These are phyloP conservation scores for Prunus yedoensis DNA, from an alignment of 331 rosid species.

Conservation along the genomic window DNA sequence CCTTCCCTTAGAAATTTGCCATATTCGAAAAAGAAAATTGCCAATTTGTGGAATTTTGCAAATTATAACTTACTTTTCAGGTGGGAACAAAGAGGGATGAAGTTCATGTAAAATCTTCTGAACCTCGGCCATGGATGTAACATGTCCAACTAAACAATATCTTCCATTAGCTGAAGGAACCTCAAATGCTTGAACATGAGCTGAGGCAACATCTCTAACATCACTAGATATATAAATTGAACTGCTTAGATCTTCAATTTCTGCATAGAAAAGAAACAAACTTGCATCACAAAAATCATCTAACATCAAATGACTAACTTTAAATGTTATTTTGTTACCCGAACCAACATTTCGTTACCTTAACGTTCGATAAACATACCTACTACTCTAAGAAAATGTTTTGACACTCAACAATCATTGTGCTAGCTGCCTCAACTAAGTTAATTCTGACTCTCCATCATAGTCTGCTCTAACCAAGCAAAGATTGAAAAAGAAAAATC, in stretches of 20 bases:
- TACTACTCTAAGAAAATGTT: too few species aligned
- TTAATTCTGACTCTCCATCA: too few species aligned
- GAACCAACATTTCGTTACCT: too few species aligned
- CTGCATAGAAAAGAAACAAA: neutral
- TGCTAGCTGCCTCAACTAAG: too few species aligned
- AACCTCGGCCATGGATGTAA: neutral
- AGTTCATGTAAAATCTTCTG: conserved; percentile 6
- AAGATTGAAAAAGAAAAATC: neutral
- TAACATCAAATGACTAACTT: neutral
- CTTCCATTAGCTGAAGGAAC: conserved; percentile 23
- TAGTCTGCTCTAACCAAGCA: too few species aligned
- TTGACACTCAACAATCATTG: too few species aligned
- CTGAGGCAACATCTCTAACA: conserved; percentile 29
- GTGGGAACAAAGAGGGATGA: conserved; percentile 9
- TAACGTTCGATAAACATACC: too few species aligned
- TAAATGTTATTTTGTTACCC: too few species aligned
- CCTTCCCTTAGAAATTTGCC: neutral
- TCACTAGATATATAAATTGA: neutral
- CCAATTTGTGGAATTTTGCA: neutral
- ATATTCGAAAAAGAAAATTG: neutral
- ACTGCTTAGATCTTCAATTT: too few species aligned
- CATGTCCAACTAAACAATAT: conserved; percentile 18
- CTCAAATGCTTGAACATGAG: conserved; percentile 27
- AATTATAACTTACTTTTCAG: conserved; percentile 13
- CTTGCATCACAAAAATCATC: neutral